Conservation (phyloP, 2,329 filamentous ascomycete genomes). For the Amphichorda felina region DNA sequence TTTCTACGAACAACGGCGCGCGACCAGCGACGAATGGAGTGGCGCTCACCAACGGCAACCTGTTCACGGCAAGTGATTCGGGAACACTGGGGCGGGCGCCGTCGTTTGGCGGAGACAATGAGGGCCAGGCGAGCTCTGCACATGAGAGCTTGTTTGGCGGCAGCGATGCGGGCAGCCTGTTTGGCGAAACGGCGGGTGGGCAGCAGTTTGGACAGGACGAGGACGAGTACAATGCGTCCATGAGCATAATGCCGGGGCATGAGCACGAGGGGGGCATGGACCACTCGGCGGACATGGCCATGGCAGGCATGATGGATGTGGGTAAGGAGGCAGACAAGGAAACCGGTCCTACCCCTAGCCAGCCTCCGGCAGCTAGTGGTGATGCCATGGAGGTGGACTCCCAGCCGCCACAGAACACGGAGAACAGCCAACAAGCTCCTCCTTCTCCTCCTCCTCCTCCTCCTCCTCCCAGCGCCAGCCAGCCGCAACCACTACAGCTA, state of each 20-base stretch:
- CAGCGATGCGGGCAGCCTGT: constrained; percentile 71
- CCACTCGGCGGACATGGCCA: constrained; percentile 29
- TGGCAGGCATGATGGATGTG: constrained; percentile 19
- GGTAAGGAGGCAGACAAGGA: constrained; percentile 12
- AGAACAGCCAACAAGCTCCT: too few relatives aligned
- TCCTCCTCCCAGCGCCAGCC: too few relatives aligned
- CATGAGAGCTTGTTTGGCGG: constrained; percentile 76
- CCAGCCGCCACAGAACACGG: constrained; percentile 4
- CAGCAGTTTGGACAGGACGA: constrained; percentile 68
- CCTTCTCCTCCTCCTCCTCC: too few relatives aligned
- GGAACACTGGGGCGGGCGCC: constrained; percentile 16
- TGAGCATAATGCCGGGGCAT: constrained; percentile 40
- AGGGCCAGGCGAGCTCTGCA: constrained; percentile 54
- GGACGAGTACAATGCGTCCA: constrained; percentile 67
- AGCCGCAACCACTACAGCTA: neutral
- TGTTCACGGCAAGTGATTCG: constrained; percentile 2
- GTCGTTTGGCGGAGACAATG: constrained; percentile 26
- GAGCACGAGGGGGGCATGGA: constrained; percentile 28
- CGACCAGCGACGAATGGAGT: constrained; percentile 22
- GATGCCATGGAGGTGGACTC: constrained; percentile 19
- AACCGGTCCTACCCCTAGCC: too few relatives aligned
- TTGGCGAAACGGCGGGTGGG: constrained; percentile 59
- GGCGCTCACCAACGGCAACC: neutral
- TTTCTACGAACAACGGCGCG: constrained; percentile 62
- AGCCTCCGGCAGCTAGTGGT: constrained; percentile 7